These are phyloP conservation scores for Thielaviopsis euricoi DNA, from an alignment of 2,329 filamentous ascomycete genomes.

Conservation along the genomic window DNA sequence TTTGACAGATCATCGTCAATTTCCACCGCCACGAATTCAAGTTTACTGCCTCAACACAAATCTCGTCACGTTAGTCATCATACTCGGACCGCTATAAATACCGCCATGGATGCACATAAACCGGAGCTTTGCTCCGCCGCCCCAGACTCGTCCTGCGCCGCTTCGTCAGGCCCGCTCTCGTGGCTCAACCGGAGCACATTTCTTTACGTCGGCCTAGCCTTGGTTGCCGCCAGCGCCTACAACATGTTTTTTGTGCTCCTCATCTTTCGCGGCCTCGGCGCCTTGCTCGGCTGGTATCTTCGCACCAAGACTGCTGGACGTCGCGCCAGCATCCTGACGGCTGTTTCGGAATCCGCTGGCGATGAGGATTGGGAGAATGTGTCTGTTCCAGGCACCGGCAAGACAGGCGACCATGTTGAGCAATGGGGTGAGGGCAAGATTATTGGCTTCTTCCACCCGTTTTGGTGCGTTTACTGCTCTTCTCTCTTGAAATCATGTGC, in stretches of 20 bases:
- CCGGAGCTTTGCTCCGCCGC: constrained; percentile 2
- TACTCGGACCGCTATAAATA: background rate
- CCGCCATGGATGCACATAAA: constrained; percentile 1
- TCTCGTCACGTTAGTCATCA: background rate
- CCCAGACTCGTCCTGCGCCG: background rate
- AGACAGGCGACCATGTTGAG: constrained; percentile 17
- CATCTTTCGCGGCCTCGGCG: constrained; percentile 24
- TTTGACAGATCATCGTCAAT: background rate
- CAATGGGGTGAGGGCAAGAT: constrained; percentile 59
- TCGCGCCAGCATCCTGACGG: constrained; percentile 37
- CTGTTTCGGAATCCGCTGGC: constrained; percentile 19
- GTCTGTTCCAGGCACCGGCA: constrained; percentile 15
- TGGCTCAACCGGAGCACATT: background rate
- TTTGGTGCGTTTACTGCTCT: constrained; percentile 46
- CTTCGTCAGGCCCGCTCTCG: background rate
- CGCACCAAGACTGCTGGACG: constrained; percentile 47
- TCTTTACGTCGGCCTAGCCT: constrained; percentile 7
- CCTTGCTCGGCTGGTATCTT: constrained; percentile 41
- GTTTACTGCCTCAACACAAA: background rate
- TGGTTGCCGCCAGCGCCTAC: constrained; percentile 6
- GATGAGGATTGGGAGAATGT: constrained; percentile 60
- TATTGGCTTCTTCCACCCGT: constrained; percentile 93
- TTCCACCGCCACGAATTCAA: no score
- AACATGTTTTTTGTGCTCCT: constrained; percentile 19
- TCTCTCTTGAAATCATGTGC: background rate